A percentile compares a stretch with the other conserved stretches of the same genome.
Conservation (phyloP, 2,329 filamentous ascomycete species). For the Diaporthe batatas region DNA sequence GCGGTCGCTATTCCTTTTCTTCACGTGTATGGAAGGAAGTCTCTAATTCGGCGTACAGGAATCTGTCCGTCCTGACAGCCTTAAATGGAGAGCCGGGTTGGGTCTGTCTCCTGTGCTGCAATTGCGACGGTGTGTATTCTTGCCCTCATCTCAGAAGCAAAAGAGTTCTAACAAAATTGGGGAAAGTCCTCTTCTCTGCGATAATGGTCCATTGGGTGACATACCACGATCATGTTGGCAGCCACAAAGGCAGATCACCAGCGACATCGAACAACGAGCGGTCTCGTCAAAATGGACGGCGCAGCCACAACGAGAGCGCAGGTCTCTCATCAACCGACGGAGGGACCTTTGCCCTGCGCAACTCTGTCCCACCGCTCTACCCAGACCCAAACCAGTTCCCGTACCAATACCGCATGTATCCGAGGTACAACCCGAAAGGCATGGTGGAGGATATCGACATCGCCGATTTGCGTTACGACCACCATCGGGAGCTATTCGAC, state of each 20-base stretch:
- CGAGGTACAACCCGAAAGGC: constrained; percentile 18
- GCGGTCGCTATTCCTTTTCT: neutral
- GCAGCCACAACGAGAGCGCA: constrained; percentile 1
- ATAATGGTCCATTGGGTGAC: constrained; percentile 64
- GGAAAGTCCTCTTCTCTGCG: constrained; percentile 67
- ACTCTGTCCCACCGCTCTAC: neutral
- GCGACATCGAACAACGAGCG: constrained; percentile 6
- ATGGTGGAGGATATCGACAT: constrained; percentile 31
- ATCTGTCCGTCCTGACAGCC: constrained; percentile 69
- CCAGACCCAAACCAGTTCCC: constrained; percentile 22
- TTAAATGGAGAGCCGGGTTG: constrained; percentile 72
- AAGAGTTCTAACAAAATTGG: neutral
- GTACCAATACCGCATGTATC: constrained; percentile 24
- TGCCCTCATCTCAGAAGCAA: neutral
- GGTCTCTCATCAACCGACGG: constrained; percentile 10
- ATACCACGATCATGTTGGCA: constrained; percentile 52
- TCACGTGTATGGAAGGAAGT: neutral
- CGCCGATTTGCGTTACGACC: constrained; percentile 15
- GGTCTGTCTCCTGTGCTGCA: constrained; percentile 76
- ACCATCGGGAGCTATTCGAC: constrained; percentile 26
- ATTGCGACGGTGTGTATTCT: constrained; percentile 67
- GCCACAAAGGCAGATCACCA: constrained; percentile 17
- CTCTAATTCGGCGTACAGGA: constrained; percentile 54
- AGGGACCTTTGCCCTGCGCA: constrained; percentile 9
- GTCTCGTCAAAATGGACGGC: constrained; percentile 16